Base-by-base conservation (phyloP, 345 rosid genomes). In the Erucastrum elatum region DNA sequence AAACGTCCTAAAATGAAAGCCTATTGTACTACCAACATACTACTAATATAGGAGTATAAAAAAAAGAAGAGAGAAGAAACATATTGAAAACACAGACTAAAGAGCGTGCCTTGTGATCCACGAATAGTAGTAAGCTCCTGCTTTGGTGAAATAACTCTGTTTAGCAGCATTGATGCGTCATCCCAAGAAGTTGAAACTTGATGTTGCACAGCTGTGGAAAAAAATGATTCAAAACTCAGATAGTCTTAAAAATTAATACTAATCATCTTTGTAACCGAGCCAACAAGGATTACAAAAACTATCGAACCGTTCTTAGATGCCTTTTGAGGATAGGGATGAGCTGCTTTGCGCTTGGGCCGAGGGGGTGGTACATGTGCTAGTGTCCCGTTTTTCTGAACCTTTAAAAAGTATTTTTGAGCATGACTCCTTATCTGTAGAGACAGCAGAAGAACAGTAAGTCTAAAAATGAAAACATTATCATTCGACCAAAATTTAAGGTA, bases 261-360 rank as follows among this genome's bases (percentile, higher is more conserved):
- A n/a, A 68, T 46, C 16, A 39, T 41, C 60, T 66, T 12, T 46
- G n/a, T n/a, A 77, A 64, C 41, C 13, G 17, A 78, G 46, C 17
- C 41, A 15, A 77, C 13, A 62, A 67, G 8, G 51, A 44, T n/a
- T n/a, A 46, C 51, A 69, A 71, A 68, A 71, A 5, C 12, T 2
- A 51, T 17, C 88, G 39, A 56, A 92, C 98, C 95, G 81, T 86
- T 90, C 84, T 91, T 94, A 0, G 98, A 82, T 1, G 97, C 97
- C 81, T 94, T 94, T 70, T 94, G 98, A 2, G 98, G 98, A 84
- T 92, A 94, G 10, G 98, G 98, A 80, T 94, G 98, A 17, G 94
- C 67, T 68, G 98, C 98, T 89, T 94, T 94, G 84, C 96, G 94
- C 81, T 94, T 94, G 25, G 98, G 98, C 9, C 98, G 90, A 72